These are phyloP conservation scores for Aspergillus quadrilineatus DNA, from an alignment of 2,329 filamentous ascomycete genomes.

Conservation along the genomic window DNA sequence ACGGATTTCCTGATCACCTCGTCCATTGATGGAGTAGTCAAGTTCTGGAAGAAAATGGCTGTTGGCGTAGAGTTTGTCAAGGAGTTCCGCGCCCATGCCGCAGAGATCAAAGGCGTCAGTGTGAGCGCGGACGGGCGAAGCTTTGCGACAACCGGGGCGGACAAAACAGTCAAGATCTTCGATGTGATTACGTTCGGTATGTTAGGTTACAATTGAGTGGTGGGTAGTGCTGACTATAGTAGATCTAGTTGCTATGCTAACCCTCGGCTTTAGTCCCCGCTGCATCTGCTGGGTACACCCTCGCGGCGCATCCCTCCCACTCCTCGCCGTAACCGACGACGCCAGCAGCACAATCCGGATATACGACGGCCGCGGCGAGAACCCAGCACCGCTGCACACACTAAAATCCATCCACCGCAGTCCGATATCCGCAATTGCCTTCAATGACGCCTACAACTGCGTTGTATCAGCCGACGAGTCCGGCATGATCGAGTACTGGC, in stretches of 20 bases:
- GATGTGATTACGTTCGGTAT: conserved; percentile 74
- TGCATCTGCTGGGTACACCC: conserved; percentile 90
- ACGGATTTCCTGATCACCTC: conserved; percentile 96
- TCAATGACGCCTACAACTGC: conserved; percentile 85
- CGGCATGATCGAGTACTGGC: conserved; percentile 98
- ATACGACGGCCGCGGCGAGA: conserved; percentile 87
- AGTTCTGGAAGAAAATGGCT: conserved; percentile 97
- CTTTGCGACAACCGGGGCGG: conserved; percentile 78
- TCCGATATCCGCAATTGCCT: conserved; percentile 80
- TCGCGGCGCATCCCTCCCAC: conserved; percentile 80
- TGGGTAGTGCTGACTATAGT: conserved; percentile 18
- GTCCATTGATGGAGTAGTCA: conserved; percentile 92
- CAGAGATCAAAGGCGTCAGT: conserved; percentile 79
- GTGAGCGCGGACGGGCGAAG: conserved; percentile 87
- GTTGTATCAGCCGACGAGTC: conserved; percentile 84
- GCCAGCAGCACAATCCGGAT: conserved; percentile 71
- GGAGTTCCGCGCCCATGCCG: conserved; percentile 87
- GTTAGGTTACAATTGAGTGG: neutral
- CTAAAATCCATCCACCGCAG: conserved; percentile 77
- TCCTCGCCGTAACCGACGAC: conserved; percentile 80
- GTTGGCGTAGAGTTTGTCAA: conserved; percentile 96
- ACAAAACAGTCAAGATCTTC: conserved; percentile 54
- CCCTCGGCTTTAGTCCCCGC: conserved; percentile 71
- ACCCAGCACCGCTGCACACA: conserved; percentile 70
- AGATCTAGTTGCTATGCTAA: conserved; percentile 79